Conservation (phyloP, 1,284 basidiomycete genomes). For the Sanghuangporus baumii region DNA sequence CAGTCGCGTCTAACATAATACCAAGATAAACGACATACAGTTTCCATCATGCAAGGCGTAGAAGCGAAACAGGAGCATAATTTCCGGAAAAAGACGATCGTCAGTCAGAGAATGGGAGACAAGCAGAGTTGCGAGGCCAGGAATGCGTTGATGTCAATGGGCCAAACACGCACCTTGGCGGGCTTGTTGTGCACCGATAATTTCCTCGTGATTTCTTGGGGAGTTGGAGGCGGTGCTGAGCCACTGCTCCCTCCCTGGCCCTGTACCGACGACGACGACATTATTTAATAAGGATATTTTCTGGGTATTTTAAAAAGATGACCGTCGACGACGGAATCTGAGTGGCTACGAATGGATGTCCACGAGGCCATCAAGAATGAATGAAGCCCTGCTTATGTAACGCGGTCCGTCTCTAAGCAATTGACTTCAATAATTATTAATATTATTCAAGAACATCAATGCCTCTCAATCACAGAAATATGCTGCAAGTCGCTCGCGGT, state of each 20-base stretch:
- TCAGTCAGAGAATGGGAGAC: not conserved
- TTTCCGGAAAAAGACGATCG: constrained; percentile 3
- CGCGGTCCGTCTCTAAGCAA: constrained; percentile 4
- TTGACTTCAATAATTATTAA: too few relatives aligned
- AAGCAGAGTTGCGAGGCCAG: not conserved
- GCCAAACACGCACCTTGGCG: constrained; percentile 18
- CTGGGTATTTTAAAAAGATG: not conserved
- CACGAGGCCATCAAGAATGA: not conserved
- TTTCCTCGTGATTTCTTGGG: constrained; percentile 83
- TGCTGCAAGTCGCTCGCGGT: not conserved
- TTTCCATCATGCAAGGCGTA: not conserved
- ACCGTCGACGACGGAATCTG: not conserved
- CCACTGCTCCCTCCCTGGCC: not conserved
- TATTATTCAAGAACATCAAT: too few relatives aligned
- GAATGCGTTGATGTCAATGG: not conserved
- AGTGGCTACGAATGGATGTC: not conserved
- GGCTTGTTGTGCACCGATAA: constrained; percentile 60
- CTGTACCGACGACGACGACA: constrained; percentile 8
- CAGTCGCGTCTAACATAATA: not conserved
- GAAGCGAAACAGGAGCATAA: not conserved
- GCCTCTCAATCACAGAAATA: not conserved
- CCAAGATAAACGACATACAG: not conserved
- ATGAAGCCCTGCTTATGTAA: constrained; percentile 1
- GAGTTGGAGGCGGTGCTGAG: constrained; percentile 66
- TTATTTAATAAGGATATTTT: not conserved